Conservation (phyloP, 176 grass and related monocot species). For the Carex kokanica region DNA sequence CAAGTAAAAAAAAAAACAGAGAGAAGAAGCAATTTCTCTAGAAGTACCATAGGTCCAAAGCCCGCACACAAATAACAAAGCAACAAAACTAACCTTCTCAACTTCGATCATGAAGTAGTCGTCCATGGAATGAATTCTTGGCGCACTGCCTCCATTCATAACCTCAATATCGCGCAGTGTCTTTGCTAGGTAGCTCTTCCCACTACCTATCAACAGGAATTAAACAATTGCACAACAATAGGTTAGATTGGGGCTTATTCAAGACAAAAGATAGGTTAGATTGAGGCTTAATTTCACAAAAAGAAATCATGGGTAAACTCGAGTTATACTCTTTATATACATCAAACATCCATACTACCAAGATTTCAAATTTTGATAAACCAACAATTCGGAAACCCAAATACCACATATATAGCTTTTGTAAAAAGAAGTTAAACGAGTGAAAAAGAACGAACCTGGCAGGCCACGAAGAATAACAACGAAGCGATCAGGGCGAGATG, state of each 20-base stretch:
- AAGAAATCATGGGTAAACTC: too few relatives aligned
- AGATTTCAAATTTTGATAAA: neutral
- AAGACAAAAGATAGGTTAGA: too few relatives aligned
- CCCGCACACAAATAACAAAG: neutral
- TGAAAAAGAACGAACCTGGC: slow-evolving; percentile 50
- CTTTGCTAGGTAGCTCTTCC: slow-evolving; percentile 88
- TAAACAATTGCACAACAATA: neutral
- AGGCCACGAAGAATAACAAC: slow-evolving; percentile 84
- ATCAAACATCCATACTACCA: too few relatives aligned
- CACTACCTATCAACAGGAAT: slow-evolving; percentile 58
- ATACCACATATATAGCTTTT: neutral
- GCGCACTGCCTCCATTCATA: slow-evolving; percentile 74
- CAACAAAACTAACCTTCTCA: slow-evolving; percentile 56
- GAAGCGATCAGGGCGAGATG: slow-evolving; percentile 83
- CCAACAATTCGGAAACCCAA: neutral
- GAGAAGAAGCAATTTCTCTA: neutral
- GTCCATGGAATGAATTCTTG: slow-evolving; percentile 93
- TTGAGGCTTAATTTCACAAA: too few relatives aligned
- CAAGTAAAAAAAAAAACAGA: neutral
- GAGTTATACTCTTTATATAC: too few relatives aligned
- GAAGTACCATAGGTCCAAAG: neutral
- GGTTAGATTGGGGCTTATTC: too few relatives aligned
- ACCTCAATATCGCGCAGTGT: slow-evolving; percentile 79
- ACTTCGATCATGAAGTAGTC: slow-evolving; percentile 99
- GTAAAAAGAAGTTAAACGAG: neutral